Conservation (phyloP, 2,329 filamentous ascomycete species). For the Monilinia vaccinii-corymbosi region DNA sequence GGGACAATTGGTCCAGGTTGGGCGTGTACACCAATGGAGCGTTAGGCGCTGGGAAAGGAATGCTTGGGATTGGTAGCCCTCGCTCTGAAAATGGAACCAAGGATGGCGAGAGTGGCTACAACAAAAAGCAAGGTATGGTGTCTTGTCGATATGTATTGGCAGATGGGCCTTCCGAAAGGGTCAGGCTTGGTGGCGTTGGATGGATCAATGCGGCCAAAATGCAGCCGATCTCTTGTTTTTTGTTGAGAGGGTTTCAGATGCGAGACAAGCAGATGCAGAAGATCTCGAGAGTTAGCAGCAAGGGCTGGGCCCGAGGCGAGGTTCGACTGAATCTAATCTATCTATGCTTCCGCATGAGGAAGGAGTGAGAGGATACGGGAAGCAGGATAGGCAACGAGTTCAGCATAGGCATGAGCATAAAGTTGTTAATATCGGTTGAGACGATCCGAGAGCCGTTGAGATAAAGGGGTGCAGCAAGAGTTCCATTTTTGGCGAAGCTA, state of each 20-base stretch:
- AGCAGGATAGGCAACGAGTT: constrained; percentile 4
- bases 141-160: constrained; percentile 1
- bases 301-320: not conserved
- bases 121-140: not conserved
- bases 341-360: not conserved
- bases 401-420: constrained; percentile 6
- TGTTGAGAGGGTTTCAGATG: constrained; percentile 5
- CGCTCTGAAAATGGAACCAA: constrained; percentile 8
- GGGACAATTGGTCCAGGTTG: constrained; percentile 6
- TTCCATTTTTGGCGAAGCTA: not conserved
- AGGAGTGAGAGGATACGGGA: not conserved
- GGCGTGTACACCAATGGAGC: not conserved
- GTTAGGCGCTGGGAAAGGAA: constrained; percentile 11
- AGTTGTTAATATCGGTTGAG: not conserved
- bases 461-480: constrained; percentile 3
- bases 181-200: constrained; percentile 9
- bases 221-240: not conserved
- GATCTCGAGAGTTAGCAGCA: not conserved
- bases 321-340: too few relatives aligned
- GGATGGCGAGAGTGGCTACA: constrained; percentile 10
- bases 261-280: constrained; percentile 7
- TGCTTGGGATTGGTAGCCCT: constrained; percentile 10
- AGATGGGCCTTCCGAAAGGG: not conserved
- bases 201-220: constrained; percentile 4
- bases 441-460: not conserved